phyloP scores from a whole-genome alignment of 2,329 filamentous ascomycete species.

The Botrytis pseudocinerea region DNA sequence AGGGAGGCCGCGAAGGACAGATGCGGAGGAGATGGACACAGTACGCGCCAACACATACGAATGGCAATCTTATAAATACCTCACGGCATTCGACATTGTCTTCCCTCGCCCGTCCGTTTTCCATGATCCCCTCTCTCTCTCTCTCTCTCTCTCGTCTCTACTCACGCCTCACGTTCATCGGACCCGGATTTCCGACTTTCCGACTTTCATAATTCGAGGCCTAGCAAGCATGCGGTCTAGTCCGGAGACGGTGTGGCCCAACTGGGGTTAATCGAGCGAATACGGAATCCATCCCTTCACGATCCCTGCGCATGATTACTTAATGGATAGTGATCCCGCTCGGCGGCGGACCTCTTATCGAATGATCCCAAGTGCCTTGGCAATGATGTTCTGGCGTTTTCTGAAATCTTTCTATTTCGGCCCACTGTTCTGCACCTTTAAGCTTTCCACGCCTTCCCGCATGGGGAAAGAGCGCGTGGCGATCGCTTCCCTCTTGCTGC shows the following conservation, averaged over 20 bases:
- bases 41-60: not conserved
- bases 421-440: not conserved
- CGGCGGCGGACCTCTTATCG: conserved; percentile 3
- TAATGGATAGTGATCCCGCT: not conserved
- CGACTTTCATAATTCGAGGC: not conserved
- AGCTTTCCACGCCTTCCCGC: not conserved
- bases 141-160: not conserved
- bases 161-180: not conserved
- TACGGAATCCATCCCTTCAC: not conserved
- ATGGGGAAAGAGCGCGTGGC: not conserved
- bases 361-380: conserved; percentile 16
- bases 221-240: not conserved
- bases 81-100: not conserved
- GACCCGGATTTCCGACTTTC: not conserved
- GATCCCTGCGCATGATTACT: not conserved
- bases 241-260: not conserved
- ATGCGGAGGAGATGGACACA: not conserved
- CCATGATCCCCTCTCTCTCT: not conserved
- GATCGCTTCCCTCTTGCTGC: not conserved
- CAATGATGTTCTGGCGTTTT: not conserved
- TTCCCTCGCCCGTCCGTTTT: not conserved
- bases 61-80: not conserved
- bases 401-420: not conserved
- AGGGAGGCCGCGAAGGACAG: not conserved
- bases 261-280: not conserved